Base-by-base conservation (phyloP, 495 filamentous ascomycete genomes). In the Hypoxylon perforatum region DNA sequence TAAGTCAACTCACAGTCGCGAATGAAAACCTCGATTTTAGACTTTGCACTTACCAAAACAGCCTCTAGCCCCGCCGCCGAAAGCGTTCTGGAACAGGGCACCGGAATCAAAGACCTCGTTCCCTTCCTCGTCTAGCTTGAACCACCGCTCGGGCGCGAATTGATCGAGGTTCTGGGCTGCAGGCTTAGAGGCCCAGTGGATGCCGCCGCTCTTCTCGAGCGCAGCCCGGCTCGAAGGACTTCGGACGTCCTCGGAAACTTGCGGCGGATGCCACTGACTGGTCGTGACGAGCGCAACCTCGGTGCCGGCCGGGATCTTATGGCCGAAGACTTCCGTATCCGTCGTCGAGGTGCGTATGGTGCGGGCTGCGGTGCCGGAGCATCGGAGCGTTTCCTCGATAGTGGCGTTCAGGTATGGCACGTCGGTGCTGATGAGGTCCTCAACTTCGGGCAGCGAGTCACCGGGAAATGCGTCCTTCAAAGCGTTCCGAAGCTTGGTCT, bases 371-470 rank as follows among this genome's bases (percentile, higher is more conserved):
- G 65, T 66, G 22, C 56, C 54, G 14, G 65, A 53, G 0, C 72
- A 57, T 3, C 80, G 75, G n/a, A 76, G 23, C 11, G 58, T 65
- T 50, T 82, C 80, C 48, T 79, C 77, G 36, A 69, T 55, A 0
- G 63, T 56, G 0, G 62, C 80, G 57, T 80, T 74, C 5, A 82
- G 76, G 60, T 78, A 81, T 1, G 77, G 80, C 18, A 82, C 57
- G 18, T 67, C 41, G 4, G 71, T 67, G 11, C 51, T 55, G 14
- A 73, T 49, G n/a, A 81, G 72, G n/a, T 76, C 69, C 12, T 42
- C 8, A 10, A 68, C 68, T 0, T 66, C 55, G 0, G 76, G 75
- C 2, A 63, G 38, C 18, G 18, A 17, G 4, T 63, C 38, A 14
- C 21, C 58, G 7, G 63, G 53, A 25, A 75, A 74, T 15, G 67